Conservation (phyloP, 768 basidiomycete species). For the Dictyophora rubrovolvata region DNA sequence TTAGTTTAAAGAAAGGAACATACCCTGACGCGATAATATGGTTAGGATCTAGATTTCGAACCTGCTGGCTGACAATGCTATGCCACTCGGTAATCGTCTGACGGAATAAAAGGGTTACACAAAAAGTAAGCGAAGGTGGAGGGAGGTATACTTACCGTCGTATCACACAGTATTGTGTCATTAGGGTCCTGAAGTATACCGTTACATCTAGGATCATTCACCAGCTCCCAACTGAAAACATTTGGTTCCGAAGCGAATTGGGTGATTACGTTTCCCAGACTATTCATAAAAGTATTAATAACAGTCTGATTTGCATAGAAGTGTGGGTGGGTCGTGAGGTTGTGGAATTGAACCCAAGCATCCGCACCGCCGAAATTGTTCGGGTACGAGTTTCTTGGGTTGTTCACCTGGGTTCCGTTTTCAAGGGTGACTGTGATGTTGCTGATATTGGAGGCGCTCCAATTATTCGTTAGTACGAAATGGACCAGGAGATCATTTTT, state of each 20-base stretch:
- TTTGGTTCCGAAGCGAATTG: slow-evolving; percentile 45
- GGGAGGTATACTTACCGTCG: slow-evolving; percentile 23
- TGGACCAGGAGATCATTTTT: slow-evolving; percentile 43
- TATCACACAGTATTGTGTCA: background rate
- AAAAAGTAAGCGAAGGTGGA: background rate
- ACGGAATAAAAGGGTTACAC: slow-evolving; percentile 17
- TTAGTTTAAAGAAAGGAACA: slow-evolving; percentile 11
- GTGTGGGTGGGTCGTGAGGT: slow-evolving; percentile 36
- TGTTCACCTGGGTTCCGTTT: slow-evolving; percentile 26
- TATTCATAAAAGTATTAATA: slow-evolving; percentile 45
- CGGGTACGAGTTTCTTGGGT: slow-evolving; percentile 45
- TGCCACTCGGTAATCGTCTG: slow-evolving; percentile 51
- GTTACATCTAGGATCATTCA: slow-evolving; percentile 59
- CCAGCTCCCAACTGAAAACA: slow-evolving; percentile 53
- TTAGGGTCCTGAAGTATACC: slow-evolving; percentile 38
- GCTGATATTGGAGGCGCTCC: slow-evolving; percentile 36
- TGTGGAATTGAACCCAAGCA: slow-evolving; percentile 44
- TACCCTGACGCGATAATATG: slow-evolving; percentile 59
- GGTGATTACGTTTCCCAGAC: slow-evolving; percentile 40
- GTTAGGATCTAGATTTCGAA: slow-evolving; percentile 44
- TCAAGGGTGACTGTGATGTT: slow-evolving; percentile 7
- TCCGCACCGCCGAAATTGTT: slow-evolving; percentile 67
- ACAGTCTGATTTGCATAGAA: slow-evolving; percentile 47
- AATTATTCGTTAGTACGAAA: slow-evolving; percentile 53
- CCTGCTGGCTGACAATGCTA: slow-evolving; percentile 31